These are phyloP conservation scores for Hypomontagnella monticulosa DNA, from an alignment of 495 filamentous ascomycete species.

Conservation along the genomic window DNA sequence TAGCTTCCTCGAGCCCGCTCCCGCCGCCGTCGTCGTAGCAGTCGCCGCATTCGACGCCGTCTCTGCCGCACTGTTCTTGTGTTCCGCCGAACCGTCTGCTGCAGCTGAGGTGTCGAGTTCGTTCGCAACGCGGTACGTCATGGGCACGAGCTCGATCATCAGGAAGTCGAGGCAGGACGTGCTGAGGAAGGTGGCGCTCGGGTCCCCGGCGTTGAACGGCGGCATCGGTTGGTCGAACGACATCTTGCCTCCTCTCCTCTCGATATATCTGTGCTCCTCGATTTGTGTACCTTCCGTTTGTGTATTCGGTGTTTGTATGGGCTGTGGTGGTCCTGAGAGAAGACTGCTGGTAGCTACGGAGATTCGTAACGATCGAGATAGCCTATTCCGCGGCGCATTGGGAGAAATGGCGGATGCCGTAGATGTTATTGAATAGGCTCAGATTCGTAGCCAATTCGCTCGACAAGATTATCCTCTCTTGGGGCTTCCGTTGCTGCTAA, in stretches of 20 bases:
- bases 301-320: neutral
- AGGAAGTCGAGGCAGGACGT: constrained; percentile 90
- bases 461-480: too few species aligned
- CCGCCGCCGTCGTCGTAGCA: constrained; percentile 1
- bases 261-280: neutral
- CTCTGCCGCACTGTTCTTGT: neutral
- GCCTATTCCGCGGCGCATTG: constrained; percentile 18
- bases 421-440: neutral
- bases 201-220: constrained; percentile 78
- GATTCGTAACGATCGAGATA: neutral
- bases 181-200: constrained; percentile 77
- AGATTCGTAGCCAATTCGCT: neutral
- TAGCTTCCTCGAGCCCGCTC: constrained; percentile 39
- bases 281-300: neutral
- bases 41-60: constrained; percentile 17
- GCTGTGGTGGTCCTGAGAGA: neutral
- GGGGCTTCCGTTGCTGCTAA: too few species aligned
- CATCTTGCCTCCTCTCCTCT: constrained; percentile 59
- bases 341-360: neutral
- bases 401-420: neutral
- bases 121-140: constrained; percentile 82
- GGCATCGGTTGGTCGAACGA: constrained; percentile 78
- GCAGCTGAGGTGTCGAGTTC: constrained; percentile 56
- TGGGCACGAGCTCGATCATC: constrained; percentile 94
- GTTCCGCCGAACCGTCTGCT: neutral